Conservation (phyloP, 108 stramenopile genomes). For the Fistulifera pelliculosa region DNA sequence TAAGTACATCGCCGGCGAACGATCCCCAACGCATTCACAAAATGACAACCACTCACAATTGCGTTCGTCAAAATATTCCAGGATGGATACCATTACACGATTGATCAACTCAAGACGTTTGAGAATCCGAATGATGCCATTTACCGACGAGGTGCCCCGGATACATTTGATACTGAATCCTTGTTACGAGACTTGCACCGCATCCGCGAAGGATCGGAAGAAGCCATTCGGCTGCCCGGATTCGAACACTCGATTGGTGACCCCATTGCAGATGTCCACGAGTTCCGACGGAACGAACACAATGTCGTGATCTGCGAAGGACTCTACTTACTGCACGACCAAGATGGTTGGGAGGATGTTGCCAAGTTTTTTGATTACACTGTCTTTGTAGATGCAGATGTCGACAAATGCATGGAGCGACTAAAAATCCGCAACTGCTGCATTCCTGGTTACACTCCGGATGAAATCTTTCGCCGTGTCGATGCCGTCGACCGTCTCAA, state of each 20-base stretch:
- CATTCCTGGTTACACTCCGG: slow-evolving; percentile 41
- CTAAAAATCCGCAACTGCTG: slow-evolving; percentile 30
- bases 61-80: neutral
- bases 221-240: slow-evolving; percentile 18
- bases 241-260: slow-evolving; percentile 40
- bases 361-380: slow-evolving; percentile 15
- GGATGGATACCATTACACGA: slow-evolving; percentile 42
- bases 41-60: neutral
- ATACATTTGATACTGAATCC: slow-evolving; percentile 24
- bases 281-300: slow-evolving; percentile 18
- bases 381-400: slow-evolving; percentile 27
- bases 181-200: slow-evolving; percentile 9
- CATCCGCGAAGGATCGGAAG: slow-evolving; percentile 12
- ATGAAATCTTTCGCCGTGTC: slow-evolving; percentile 27
- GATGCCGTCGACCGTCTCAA: slow-evolving; percentile 32
- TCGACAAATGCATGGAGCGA: slow-evolving; percentile 27
- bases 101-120: slow-evolving; percentile 17
- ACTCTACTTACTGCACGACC: slow-evolving; percentile 31
- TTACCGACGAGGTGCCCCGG: slow-evolving; percentile 44
- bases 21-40: neutral
- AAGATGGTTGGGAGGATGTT: slow-evolving; percentile 32
- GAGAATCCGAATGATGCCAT: slow-evolving; percentile 30
- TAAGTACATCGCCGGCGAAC: neutral
- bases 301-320: slow-evolving; percentile 33
- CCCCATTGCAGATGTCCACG: slow-evolving; percentile 23